Evolutionary conservation across 2,329 filamentous ascomycete genomes (phyloP).

Genomic region (Nectriaceae sp.): DNA sequence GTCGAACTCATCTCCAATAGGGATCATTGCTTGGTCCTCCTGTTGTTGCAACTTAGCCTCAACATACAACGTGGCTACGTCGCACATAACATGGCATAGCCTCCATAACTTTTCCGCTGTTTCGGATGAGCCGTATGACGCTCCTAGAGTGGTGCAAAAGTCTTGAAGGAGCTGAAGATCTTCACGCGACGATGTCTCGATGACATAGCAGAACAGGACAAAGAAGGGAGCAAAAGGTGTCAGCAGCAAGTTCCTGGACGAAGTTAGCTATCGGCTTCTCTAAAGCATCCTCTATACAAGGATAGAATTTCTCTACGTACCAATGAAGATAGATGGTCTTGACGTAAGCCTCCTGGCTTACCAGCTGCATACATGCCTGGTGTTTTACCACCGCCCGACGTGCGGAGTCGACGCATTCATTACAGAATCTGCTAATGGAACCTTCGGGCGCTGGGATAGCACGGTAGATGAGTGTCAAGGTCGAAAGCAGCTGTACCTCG

Average conservation of each 20-base stretch:
- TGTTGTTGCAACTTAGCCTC: constrained; percentile 57
- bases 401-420: constrained; percentile 51
- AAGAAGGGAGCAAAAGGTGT: constrained; percentile 62
- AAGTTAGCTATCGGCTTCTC: constrained; percentile 11
- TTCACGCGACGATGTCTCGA: constrained; percentile 52
- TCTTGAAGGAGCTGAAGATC: constrained; percentile 58
- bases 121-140: constrained; percentile 54
- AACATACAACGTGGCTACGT: constrained; percentile 62
- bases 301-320: no score
- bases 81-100: constrained; percentile 63
- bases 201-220: constrained; percentile 59
- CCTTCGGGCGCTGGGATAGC: constrained; percentile 50
- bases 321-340: constrained; percentile 54
- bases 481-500: constrained; percentile 49
- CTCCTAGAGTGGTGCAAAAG: constrained; percentile 58
- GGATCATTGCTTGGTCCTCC: constrained; percentile 46
- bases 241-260: constrained; percentile 53
- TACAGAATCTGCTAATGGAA: constrained; percentile 46
- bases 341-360: constrained; percentile 42
- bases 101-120: constrained; percentile 61
- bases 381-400: constrained; percentile 50
- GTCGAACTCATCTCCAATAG: constrained; percentile 62
- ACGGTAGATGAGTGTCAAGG: constrained; percentile 53
- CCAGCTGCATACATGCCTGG: constrained; percentile 45
- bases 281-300: no score